phyloP scores from a whole-genome alignment of 768 basidiomycete species.

The Suillus brevipes region DNA sequence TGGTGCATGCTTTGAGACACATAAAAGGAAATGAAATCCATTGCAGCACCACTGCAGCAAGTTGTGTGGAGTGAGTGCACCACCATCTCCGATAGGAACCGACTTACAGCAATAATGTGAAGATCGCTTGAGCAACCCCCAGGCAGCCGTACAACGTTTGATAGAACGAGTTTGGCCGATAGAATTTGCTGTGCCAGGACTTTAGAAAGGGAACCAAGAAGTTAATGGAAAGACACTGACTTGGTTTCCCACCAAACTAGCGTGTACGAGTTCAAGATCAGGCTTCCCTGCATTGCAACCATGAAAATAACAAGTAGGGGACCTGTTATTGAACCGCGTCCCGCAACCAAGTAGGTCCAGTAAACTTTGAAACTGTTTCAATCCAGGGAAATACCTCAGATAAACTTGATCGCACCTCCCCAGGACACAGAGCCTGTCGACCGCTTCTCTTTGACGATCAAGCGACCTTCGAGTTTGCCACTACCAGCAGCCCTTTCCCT shows the following conservation, averaged over 20 bases:
- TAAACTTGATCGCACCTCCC: constrained; percentile 35
- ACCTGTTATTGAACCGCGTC: constrained; percentile 47
- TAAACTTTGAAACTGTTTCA: constrained; percentile 46
- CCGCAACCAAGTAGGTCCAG: constrained; percentile 56
- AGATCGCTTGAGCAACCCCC: constrained; percentile 56
- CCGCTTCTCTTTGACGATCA: constrained; percentile 66
- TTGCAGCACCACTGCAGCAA: constrained; percentile 44
- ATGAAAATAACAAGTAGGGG: constrained; percentile 53
- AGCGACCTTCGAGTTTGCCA: constrained; percentile 63
- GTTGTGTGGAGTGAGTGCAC: neutral
- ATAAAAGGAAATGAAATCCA: constrained; percentile 57
- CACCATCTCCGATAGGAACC: neutral
- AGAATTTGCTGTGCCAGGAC: constrained; percentile 38
- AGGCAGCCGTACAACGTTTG: constrained; percentile 64
- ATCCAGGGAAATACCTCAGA: neutral
- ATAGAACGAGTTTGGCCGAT: constrained; percentile 56
- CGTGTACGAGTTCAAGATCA: constrained; percentile 64
- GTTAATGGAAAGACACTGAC: constrained; percentile 32
- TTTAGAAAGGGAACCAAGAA: neutral
- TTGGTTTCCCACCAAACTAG: constrained; percentile 73
- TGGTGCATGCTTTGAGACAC: constrained; percentile 67
- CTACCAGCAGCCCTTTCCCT: constrained; percentile 46
- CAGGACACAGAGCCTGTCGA: constrained; percentile 63
- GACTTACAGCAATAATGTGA: constrained; percentile 58
- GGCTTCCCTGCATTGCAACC: constrained; percentile 59